Evolutionary conservation across 441 rosid species (phyloP).

Genomic region (Breynia disticha): DNA sequence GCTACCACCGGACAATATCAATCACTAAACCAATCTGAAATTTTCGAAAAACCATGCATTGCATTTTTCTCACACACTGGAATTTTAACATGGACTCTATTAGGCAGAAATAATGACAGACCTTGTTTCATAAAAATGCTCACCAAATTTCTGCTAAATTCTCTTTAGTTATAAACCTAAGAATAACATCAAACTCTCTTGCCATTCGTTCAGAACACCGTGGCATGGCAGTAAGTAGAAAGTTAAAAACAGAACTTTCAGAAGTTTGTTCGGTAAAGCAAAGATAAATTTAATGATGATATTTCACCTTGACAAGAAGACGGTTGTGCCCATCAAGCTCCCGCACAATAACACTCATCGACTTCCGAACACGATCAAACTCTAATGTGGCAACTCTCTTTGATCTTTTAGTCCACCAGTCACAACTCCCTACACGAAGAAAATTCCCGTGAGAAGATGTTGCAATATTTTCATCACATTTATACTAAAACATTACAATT

Average conservation of each 20-base stretch:
- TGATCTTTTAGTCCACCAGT: conserved; percentile 68
- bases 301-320: conserved; percentile 70
- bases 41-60: background rate
- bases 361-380: conserved; percentile 75
- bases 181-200: too few species aligned
- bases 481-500: background rate
- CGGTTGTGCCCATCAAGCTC: conserved; percentile 53
- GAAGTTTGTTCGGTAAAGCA: too few species aligned
- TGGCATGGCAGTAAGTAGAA: too few species aligned
- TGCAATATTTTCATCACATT: background rate
- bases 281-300: background rate
- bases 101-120: too few species aligned
- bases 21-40: background rate
- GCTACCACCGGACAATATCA: background rate
- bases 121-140: too few species aligned
- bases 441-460: conserved; percentile 5
- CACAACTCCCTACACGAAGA: conserved; percentile 46
- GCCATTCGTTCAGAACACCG: too few species aligned
- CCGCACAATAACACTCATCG: conserved; percentile 74
- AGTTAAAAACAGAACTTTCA: too few species aligned
- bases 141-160: background rate
- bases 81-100: background rate
- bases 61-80: background rate
- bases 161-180: too few species aligned
- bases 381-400: conserved; percentile 72